These are phyloP conservation scores for Pleurotus pulmonarius DNA, from an alignment of 768 basidiomycete species.

Conservation along the genomic window DNA sequence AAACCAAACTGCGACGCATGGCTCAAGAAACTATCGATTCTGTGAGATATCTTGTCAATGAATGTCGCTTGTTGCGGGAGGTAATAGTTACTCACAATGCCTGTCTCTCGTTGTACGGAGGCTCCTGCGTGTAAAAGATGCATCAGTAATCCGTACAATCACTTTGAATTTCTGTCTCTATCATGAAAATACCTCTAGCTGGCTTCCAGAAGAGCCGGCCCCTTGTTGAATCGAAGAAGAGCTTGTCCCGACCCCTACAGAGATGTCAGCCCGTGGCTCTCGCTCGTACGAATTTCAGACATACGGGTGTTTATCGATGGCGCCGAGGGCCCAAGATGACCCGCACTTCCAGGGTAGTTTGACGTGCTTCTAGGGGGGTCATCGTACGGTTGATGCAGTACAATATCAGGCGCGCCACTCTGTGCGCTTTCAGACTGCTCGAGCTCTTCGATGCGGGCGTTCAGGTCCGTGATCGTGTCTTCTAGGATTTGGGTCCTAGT, in stretches of 20 bases:
- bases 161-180: neutral
- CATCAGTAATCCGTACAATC: neutral
- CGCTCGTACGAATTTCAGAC: too few relatives aligned
- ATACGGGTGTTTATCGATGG: neutral
- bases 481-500: constrained; percentile 44
- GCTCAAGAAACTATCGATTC: constrained; percentile 31
- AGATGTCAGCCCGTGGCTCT: too few relatives aligned
- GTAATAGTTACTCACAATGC: neutral
- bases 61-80: neutral
- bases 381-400: neutral
- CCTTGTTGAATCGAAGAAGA: neutral
- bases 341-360: neutral
- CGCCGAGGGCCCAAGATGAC: neutral
- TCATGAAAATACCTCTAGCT: neutral
- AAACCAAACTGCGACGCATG: constrained; percentile 45
- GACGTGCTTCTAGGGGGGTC: neutral
- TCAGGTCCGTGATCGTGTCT: constrained; percentile 39
- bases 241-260: neutral
- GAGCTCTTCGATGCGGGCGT: constrained; percentile 37
- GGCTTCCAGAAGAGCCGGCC: neutral
- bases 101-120: neutral
- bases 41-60: constrained; percentile 16
- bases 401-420: neutral
- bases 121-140: neutral
- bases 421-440: constrained; percentile 22